Evolutionary conservation across 805 yeast genomes (phyloP), one percentile per base, ranked within the genome.

Genomic region (Yamadazyma philogaea): DNA sequence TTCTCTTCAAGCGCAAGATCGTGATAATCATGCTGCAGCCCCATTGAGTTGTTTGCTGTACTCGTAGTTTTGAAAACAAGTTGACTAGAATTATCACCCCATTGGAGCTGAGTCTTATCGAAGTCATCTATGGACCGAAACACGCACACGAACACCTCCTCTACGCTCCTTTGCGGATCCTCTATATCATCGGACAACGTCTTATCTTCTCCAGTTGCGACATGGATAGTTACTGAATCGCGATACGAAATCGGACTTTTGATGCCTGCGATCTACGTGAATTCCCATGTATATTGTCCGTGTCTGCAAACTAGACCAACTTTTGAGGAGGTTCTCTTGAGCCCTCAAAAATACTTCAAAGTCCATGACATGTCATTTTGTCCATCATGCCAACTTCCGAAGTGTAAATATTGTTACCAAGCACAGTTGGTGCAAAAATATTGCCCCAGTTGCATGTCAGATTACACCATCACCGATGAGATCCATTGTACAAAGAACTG

Each of bases 401-500:
- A 56, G 40, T 61, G 72, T 26, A 42, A 42, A 15, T 45, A 46
- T 30, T 64, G 70, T 49, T 55, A 61, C 28, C 48, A 42, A 20
- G 54, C 46, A 39, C 54, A 50, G 12, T 46, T 61, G 10, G 59
- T 55, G 20, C 46, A 51, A 44, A 66, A 66, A 46, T 69, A 54
- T 50, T 70, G 75, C 46, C 49, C 66, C 39, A 60, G 59, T 42
- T 70, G 75, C 47, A 53, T 65, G 53, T 46, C 59, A 12, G 69
- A 66, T 47, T 67, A 61, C 47, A 45, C 69, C 6, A 52, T 47
- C n/a, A 37, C 44, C 7, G 33, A 42, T 15, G 59, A 34, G 11
- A 24, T 41, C 4, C 45, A 49, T 31, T 70, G 75, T 45, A 46
- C 56, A n/a, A 63, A 61, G 39, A 70, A 64, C 46, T 70, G 75